Conservation (phyloP, 163 green algal genomes). For the Chloroidium sp. region DNA sequence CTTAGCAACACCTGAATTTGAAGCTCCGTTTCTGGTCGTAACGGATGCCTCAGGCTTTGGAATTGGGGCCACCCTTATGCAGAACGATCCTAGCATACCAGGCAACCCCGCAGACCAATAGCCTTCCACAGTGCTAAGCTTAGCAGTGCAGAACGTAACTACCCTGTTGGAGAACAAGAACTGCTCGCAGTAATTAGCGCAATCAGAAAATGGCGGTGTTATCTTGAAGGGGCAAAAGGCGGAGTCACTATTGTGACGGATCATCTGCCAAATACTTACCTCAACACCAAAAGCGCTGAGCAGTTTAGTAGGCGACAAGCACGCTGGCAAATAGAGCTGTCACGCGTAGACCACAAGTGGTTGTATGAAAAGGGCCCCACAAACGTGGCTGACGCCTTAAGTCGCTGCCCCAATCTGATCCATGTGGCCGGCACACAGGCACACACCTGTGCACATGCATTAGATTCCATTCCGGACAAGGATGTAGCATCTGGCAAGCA, state of each 20-base stretch:
- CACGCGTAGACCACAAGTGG: no score
- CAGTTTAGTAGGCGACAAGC: no score
- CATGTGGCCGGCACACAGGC: no score
- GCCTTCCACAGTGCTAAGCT: conserved; percentile 28
- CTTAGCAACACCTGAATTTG: background rate
- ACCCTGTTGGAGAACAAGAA: conserved; percentile 30
- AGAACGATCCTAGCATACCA: conserved; percentile 7
- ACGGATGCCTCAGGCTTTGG: conserved; percentile 34
- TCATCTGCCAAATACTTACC: no score
- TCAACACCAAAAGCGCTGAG: no score
- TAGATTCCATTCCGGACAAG: conserved; percentile 18
- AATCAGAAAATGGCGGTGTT: conserved; percentile 16
- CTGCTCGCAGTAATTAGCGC: conserved; percentile 26
- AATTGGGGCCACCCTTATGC: conserved; percentile 28
- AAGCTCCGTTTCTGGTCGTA: conserved; percentile 1
- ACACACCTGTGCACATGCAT: no score
- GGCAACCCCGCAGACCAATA: conserved; percentile 10
- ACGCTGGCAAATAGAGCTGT: no score
- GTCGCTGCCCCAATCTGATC: no score
- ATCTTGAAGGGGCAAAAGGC: background rate
- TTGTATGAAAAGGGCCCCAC: no score
- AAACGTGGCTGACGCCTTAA: no score
- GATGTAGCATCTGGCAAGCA: conserved; percentile 14
- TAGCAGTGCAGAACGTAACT: conserved; percentile 30
- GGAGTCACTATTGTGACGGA: no score